These are phyloP conservation scores for Kurtzmaniella fragi DNA, from an alignment of 805 yeast genomes.

Conservation along the genomic window DNA sequence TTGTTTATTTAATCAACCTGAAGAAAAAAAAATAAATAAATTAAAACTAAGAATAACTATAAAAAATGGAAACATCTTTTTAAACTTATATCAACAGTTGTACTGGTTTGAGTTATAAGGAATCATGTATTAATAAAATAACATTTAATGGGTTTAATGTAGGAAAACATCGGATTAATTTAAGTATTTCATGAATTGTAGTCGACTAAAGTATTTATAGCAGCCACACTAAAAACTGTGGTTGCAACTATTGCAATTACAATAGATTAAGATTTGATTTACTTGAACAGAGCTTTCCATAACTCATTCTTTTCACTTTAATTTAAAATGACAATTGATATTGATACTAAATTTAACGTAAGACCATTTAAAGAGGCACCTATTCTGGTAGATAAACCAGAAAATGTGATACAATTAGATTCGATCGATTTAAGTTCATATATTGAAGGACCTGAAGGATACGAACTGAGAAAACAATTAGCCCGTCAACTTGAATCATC, in stretches of 20 bases:
- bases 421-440: conserved; percentile 32
- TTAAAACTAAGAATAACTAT: background rate
- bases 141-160: no score
- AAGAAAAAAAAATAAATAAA: background rate
- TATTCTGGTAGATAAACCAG: conserved; percentile 4
- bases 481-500: conserved; percentile 36
- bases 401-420: conserved; percentile 18
- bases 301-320: no score
- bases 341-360: conserved; percentile 19
- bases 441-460: conserved; percentile 31
- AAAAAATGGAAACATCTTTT: background rate
- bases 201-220: no score
- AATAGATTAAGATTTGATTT: no score
- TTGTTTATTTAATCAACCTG: background rate
- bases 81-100: background rate
- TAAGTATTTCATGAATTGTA: no score
- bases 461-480: conserved; percentile 21
- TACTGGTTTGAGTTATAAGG: no score
- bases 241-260: no score
- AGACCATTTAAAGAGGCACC: conserved; percentile 19
- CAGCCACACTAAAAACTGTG: no score
- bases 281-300: no score
- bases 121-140: no score
- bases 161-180: no score
- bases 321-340: conserved; percentile 3